Percentiles rank a stretch among this genome's conserved stretches.
Conservation (phyloP, 2,329 filamentous ascomycete species). For the Cordyceps fumosorosea region DNA sequence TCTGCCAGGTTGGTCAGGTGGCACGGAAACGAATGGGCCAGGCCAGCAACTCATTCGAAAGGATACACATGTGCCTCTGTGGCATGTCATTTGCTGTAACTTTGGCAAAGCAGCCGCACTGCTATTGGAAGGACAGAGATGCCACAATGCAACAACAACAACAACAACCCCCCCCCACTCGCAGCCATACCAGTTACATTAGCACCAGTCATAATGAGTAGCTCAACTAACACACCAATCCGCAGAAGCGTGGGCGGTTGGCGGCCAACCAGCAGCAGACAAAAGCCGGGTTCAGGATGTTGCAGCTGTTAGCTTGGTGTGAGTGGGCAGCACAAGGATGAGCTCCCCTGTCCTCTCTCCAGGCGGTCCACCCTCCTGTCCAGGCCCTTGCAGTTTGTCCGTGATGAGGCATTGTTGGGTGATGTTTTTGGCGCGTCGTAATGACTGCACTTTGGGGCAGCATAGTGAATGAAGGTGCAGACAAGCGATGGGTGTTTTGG, state of each 20-base stretch:
- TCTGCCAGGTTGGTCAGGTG: not conserved
- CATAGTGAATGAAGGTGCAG: not conserved
- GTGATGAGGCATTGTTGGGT: not conserved
- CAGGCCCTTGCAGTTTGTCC: not conserved
- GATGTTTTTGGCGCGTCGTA: not conserved
- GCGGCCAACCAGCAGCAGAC: not conserved
- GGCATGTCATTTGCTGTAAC: slow-evolving; percentile 6
- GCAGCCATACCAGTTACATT: not conserved
- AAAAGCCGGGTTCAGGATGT: not conserved
- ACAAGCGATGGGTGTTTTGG: not conserved
- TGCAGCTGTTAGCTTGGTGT: slow-evolving; percentile 8
- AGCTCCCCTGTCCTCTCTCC: not conserved
- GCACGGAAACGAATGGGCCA: not conserved
- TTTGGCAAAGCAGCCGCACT: not conserved
- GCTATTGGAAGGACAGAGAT: slow-evolving; percentile 7
- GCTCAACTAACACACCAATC: not conserved
- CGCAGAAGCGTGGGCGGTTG: not conserved
- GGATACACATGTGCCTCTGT: slow-evolving; percentile 4
- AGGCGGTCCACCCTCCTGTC: slow-evolving; percentile 1
- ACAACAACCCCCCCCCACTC: slow-evolving; percentile 7
- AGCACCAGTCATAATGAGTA: not conserved
- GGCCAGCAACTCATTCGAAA: not conserved
- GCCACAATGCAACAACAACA: slow-evolving; percentile 11
- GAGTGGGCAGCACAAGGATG: slow-evolving; percentile 2
- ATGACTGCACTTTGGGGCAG: not conserved